These are phyloP conservation scores for Penicillium cataractarum DNA, from an alignment of 495 filamentous ascomycete species.

Conservation along the genomic window DNA sequence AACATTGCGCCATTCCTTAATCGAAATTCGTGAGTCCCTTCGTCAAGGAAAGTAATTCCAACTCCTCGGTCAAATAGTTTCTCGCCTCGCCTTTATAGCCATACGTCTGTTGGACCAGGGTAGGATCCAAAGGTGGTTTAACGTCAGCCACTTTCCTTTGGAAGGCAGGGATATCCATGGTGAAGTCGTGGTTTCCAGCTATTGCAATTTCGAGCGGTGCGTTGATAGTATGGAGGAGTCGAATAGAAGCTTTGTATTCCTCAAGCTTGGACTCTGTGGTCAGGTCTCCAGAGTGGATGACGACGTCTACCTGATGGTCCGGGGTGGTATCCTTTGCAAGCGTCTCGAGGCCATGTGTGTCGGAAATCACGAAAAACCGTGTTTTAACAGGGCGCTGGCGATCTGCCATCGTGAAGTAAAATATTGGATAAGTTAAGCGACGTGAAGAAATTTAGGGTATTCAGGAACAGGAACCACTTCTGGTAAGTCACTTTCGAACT, in stretches of 20 bases:
- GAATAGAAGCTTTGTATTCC: constrained; percentile 54
- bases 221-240: constrained; percentile 52
- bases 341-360: no score
- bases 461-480: no score
- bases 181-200: constrained; percentile 73
- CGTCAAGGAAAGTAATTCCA: constrained; percentile 63
- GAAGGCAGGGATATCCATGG: constrained; percentile 54
- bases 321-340: no score
- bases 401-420: no score
- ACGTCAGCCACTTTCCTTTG: constrained; percentile 36
- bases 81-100: constrained; percentile 36
- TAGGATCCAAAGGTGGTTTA: constrained; percentile 26
- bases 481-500: no score
- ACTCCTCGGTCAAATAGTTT: constrained; percentile 33
- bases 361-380: no score
- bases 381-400: no score
- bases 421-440: no score
- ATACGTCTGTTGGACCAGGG: constrained; percentile 31
- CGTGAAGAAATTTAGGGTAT: no score
- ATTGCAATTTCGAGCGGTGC: constrained; percentile 74
- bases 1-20: constrained; percentile 61
- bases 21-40: constrained; percentile 59
- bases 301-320: constrained; percentile 65
- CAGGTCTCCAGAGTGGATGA: constrained; percentile 71
- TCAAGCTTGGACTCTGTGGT: constrained; percentile 60